phyloP scores from a whole-genome alignment of 1,139 yeast genomes.

The Blastobotrys buckinghamii region DNA sequence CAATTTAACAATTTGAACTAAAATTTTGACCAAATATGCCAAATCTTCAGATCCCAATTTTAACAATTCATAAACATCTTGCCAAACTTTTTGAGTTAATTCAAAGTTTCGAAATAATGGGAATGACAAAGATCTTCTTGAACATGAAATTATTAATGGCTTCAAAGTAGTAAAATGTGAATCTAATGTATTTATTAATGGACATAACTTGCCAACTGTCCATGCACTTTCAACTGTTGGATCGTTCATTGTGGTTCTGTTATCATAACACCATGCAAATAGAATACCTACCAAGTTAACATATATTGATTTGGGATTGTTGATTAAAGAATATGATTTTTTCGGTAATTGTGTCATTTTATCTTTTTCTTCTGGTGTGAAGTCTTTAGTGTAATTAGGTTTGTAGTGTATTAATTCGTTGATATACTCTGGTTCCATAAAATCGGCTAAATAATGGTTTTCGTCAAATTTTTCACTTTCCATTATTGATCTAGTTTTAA shows the following conservation, averaged over 20 bases:
- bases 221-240: constrained; percentile 85
- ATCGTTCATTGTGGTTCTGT: constrained; percentile 70
- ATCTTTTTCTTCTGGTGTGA: constrained; percentile 34
- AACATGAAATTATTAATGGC: constrained; percentile 52
- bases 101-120: constrained; percentile 75
- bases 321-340: constrained; percentile 39
- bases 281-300: constrained; percentile 58
- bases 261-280: constrained; percentile 70
- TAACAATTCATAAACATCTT: constrained; percentile 61
- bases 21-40: constrained; percentile 50
- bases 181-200: constrained; percentile 72
- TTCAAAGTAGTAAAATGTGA: constrained; percentile 44
- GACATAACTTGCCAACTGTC: constrained; percentile 82
- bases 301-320: constrained; percentile 48
- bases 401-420: constrained; percentile 36
- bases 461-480: constrained; percentile 81
- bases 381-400: constrained; percentile 6
- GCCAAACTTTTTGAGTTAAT: constrained; percentile 59
- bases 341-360: constrained; percentile 65
- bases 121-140: constrained; percentile 67
- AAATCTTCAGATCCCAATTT: constrained; percentile 45
- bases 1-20: constrained; percentile 61
- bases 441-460: constrained; percentile 85
- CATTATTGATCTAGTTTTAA: constrained; percentile 56
- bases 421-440: constrained; percentile 51